These are phyloP conservation scores for Serendipita sp. DNA, from an alignment of 768 basidiomycete genomes.

Conservation along the genomic window DNA sequence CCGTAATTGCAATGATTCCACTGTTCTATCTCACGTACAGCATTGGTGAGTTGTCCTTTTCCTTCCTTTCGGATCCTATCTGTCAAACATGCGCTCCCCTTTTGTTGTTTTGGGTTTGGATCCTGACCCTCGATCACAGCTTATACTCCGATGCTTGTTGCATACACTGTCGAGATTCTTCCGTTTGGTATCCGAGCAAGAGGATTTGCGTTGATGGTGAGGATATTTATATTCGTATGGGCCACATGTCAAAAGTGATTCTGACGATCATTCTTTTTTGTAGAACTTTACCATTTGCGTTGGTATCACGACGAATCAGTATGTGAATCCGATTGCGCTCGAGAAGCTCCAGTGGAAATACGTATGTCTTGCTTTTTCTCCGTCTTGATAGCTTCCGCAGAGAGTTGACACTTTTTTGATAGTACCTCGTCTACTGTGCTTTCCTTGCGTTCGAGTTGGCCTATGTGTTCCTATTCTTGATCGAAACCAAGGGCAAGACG, in stretches of 20 bases:
- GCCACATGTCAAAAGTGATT: slow-evolving; percentile 20
- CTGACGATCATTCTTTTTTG: not conserved
- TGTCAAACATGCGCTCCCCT: not conserved
- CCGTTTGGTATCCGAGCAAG: slow-evolving; percentile 45
- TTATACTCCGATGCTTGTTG: slow-evolving; percentile 51
- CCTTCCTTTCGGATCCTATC: slow-evolving; percentile 18
- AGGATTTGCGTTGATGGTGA: slow-evolving; percentile 40
- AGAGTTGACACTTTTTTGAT: not conserved
- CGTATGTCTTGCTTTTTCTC: slow-evolving; percentile 27
- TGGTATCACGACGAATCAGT: slow-evolving; percentile 55
- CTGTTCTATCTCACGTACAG: slow-evolving; percentile 40
- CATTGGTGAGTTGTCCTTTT: slow-evolving; percentile 34
- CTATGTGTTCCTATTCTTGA: slow-evolving; percentile 45
- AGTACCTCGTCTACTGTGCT: slow-evolving; percentile 31
- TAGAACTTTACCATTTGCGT: slow-evolving; percentile 48
- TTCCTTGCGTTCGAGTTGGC: slow-evolving; percentile 36
- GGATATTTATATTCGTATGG: slow-evolving; percentile 27
- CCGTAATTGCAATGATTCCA: slow-evolving; percentile 28
- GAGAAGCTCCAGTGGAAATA: slow-evolving; percentile 38
- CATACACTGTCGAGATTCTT: slow-evolving; percentile 51
- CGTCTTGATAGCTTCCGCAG: slow-evolving; percentile 8
- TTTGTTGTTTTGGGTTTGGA: too few species aligned
- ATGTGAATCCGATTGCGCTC: slow-evolving; percentile 47
- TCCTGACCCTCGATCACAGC: slow-evolving; percentile 24
- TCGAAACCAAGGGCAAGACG: slow-evolving; percentile 36